Evolutionary conservation across 441 rosid genomes (phyloP), one percentile per base, ranked within the genome.

Genomic region (Erodium texanum): DNA sequence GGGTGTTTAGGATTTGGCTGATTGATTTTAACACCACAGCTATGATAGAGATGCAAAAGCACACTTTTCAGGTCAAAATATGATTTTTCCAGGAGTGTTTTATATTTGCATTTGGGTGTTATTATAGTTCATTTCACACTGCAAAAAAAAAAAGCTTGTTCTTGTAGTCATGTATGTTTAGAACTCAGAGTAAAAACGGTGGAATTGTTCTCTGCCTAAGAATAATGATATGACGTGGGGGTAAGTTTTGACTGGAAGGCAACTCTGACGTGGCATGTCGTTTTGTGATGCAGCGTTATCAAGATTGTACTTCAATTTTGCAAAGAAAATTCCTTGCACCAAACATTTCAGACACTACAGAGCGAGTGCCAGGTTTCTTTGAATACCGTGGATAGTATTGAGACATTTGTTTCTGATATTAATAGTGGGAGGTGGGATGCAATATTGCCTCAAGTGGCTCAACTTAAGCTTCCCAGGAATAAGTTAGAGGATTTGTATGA

Each of bases 391-490:
- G 99, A 95, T 75, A 90, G 97, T 73, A 84, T 90, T 38, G 97
- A 95, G 79, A 90, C 99, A 0, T 95, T 95, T 81, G 88, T 92
- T 6, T 88, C 96, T 2, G 98, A 92, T 73, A 79, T 90, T 43
- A 93, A 92, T 72, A 76, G 90, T 66, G 98, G 99, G 38, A 80
- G 96, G 73, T 92, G 97, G 97, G 99, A 96, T 71, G 90, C 96
- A 0, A 85, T 90, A 12, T 75, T 96, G 79, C 96, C 99, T 75
- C 99, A 96, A 71, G 94, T 96, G 18, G 84, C 97, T 32, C 99
- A 90, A 69, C 97, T 96, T 65, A 96, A 93, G 85, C 96, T 93
- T 62, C 96, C 98, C 23, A 84, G 97, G 83, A 82, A 90, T 74
- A 96, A 81, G 72, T 77, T 96, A 32, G 97, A 95, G 75, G 99